Percentiles rank a stretch among this genome's conserved stretches.
phyloP scores from a whole-genome alignment of 129 eudicot genomes.

The Arctium lappa region DNA sequence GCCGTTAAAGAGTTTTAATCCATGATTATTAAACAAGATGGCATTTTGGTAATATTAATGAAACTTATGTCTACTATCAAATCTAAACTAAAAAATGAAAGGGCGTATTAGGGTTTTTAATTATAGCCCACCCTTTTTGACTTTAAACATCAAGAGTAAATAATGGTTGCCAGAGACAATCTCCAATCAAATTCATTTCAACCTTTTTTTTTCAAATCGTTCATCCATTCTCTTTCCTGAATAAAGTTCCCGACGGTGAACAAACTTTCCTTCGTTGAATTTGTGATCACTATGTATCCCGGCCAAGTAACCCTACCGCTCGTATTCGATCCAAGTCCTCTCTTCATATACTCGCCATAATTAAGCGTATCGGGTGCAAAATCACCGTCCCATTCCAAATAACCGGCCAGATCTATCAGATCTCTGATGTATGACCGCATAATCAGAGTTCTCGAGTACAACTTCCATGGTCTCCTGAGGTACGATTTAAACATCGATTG shows the following conservation, averaged over 20 bases:
- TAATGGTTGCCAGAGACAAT: not conserved
- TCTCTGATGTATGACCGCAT: slow-evolving; percentile 42
- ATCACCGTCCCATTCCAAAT: slow-evolving; percentile 64
- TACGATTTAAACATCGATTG: slow-evolving; percentile 46
- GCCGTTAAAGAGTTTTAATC: too few species aligned
- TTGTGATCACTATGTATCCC: slow-evolving; percentile 43
- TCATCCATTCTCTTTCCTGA: slow-evolving; percentile 63
- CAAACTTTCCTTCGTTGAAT: slow-evolving; percentile 43
- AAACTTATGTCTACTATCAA: too few species aligned
- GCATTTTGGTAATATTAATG: too few species aligned
- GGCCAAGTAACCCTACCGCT: slow-evolving; percentile 78
- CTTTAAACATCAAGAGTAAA: too few species aligned
- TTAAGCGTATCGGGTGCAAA: slow-evolving; percentile 50
- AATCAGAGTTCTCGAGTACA: slow-evolving; percentile 54
- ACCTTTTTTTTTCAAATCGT: slow-evolving; percentile 3
- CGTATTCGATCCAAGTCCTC: slow-evolving; percentile 71
- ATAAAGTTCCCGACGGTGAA: slow-evolving; percentile 66
- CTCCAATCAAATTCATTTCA: not conserved
- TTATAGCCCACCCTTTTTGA: too few species aligned
- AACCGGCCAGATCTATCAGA: slow-evolving; percentile 53
- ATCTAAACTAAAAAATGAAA: too few species aligned
- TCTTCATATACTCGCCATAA: slow-evolving; percentile 75
- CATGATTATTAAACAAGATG: too few species aligned
- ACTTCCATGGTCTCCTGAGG: slow-evolving; percentile 79
- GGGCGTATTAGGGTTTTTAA: too few species aligned